Conservation (phyloP, 2,329 filamentous ascomycete genomes). For the Alternaria brassicae region DNA sequence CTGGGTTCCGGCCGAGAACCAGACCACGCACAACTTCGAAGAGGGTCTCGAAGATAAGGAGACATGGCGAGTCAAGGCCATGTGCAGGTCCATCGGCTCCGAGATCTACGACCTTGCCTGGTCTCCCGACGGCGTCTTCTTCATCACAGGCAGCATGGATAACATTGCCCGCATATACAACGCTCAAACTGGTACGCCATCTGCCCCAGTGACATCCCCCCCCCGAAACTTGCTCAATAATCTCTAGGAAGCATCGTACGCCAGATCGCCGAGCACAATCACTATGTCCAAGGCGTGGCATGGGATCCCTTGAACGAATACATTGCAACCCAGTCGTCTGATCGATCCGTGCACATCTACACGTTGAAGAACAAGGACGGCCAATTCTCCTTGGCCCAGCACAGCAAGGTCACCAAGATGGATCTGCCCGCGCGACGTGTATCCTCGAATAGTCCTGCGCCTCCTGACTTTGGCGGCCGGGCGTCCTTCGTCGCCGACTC, state of each 20-base stretch:
- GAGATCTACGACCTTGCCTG: conserved; percentile 99
- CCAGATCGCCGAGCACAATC: conserved; percentile 95
- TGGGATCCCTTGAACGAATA: conserved; percentile 99
- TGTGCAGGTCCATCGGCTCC: conserved; percentile 92
- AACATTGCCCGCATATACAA: conserved; percentile 98
- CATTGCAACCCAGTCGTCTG: conserved; percentile 96
- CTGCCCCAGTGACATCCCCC: conserved; percentile 12
- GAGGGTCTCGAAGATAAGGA: conserved; percentile 93
- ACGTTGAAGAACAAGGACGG: conserved; percentile 95
- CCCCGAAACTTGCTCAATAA: conserved; percentile 24
- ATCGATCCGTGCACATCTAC: conserved; percentile 97
- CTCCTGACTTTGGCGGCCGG: conserved; percentile 77
- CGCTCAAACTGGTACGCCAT: conserved; percentile 76
- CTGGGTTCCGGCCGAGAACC: conserved; percentile 87
- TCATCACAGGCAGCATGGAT: conserved; percentile 99
- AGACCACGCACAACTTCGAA: conserved; percentile 75
- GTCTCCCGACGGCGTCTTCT: conserved; percentile 96
- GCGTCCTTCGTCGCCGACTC: conserved; percentile 67
- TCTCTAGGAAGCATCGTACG: conserved; percentile 63
- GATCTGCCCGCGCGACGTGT: conserved; percentile 91
- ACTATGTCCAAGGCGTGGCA: conserved; percentile 97
- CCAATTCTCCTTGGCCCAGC: conserved; percentile 82
- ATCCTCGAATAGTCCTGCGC: conserved; percentile 89
- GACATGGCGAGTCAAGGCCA: conserved; percentile 94
- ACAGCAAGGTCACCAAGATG: conserved; percentile 85